Base-by-base conservation (phyloP, 2,329 filamentous ascomycete genomes). In the Penicillium sp. region DNA sequence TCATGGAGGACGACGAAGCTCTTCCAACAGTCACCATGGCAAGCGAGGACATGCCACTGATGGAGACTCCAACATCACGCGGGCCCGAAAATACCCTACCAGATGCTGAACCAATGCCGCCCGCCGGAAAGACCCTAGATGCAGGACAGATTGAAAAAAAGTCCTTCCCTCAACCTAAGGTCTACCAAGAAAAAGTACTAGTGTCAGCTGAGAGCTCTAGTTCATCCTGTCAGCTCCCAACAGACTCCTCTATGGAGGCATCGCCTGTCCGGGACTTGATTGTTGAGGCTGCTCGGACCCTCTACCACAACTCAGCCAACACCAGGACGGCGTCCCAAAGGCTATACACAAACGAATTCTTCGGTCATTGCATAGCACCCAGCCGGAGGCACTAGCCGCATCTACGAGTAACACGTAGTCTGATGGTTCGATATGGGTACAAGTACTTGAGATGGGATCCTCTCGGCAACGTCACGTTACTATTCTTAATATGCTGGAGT, bases 351-450 rank as follows among this genome's bases (percentile, higher is more conserved):
- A 9, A 47, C 26, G 51, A 52, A 48, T 62, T 7, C 56, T 62
- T 11, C 26, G 52, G 51, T 51, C 51, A 30, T 35, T 56, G 47
- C 26, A 62, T n/a, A 17, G 46, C 21, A 19, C 47, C 17, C 11
- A 58, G 26, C 31, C 35, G 31, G 23, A 48, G 49, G 51, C 21
- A 38, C 29, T 50, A 29, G 51, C 46, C 19, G 56, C 38, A 45
- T 50, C 23, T 47, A 29, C 45, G 5, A 41, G 35, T 13, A 48
- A 60, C 52, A 13, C 57, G 55, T 69, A 38, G 66, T 67, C 61
- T 11, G 62, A 69, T 58, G 56, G 63, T 21, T 63, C 49, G 21
- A 66, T 58, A 45, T 68, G 53, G 61, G 47, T 68, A n/a, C 21
- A 57, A 30, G 46, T 68, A 19, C 62, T 68, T 13, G 45, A 48